Conservation (phyloP, 1,284 basidiomycete species). For the Melanopsichium pennsylvanicum region DNA sequence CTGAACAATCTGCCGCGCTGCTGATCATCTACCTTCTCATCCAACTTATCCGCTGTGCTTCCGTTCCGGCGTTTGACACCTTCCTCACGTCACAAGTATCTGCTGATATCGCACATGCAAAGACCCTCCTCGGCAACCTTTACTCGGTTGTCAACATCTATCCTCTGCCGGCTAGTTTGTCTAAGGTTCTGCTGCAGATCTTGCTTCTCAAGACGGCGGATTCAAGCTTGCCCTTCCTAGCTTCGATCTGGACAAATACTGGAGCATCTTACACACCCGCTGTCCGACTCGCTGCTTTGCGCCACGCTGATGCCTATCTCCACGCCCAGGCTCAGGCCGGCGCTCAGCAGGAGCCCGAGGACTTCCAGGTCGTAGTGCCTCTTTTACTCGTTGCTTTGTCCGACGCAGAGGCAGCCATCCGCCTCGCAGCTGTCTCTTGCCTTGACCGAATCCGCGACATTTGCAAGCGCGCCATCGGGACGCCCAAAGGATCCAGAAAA, state of each 20-base stretch:
- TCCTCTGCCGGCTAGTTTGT: slow-evolving; percentile 11
- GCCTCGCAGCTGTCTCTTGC: slow-evolving; percentile 75
- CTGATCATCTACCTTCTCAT: slow-evolving; percentile 23
- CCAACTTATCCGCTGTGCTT: slow-evolving; percentile 26
- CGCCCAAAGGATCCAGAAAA: slow-evolving; percentile 30
- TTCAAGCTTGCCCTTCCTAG: slow-evolving; percentile 81
- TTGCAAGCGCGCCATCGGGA: slow-evolving; percentile 64
- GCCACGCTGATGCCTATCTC: slow-evolving; percentile 75
- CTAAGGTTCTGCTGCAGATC: slow-evolving; percentile 27
- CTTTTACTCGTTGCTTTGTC: slow-evolving; percentile 76
- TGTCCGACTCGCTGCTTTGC: slow-evolving; percentile 77
- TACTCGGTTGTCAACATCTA: slow-evolving; percentile 42
- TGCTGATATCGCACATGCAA: slow-evolving; percentile 10
- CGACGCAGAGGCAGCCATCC: slow-evolving; percentile 70
- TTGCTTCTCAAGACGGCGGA: slow-evolving; percentile 77
- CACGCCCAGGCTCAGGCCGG: slow-evolving; percentile 66
- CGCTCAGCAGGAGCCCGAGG: slow-evolving; percentile 47
- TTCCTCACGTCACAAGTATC: slow-evolving; percentile 31
- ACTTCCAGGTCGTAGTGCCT: slow-evolving; percentile 89
- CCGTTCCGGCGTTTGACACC: slow-evolving; percentile 22
- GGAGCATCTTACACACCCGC: slow-evolving; percentile 56
- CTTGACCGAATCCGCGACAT: slow-evolving; percentile 70
- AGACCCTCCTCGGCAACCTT: slow-evolving; percentile 19
- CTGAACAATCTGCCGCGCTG: slow-evolving; percentile 21
- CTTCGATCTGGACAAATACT: slow-evolving; percentile 72